Conservation (phyloP, 495 filamentous ascomycete genomes). For the Filosporella fistucella region DNA sequence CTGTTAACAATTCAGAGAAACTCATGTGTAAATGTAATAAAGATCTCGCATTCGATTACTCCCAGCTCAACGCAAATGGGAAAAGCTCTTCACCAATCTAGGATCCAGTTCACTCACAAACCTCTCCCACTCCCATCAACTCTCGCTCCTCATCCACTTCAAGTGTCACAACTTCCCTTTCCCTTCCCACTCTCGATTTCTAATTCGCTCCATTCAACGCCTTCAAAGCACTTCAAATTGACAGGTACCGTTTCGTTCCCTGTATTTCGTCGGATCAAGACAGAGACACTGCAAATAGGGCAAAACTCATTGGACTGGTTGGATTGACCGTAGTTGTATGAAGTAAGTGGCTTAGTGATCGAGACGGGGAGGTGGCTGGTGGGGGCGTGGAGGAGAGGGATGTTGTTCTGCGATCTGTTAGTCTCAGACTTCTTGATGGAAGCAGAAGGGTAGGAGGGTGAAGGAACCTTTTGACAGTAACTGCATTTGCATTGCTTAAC, state of each 20-base stretch:
- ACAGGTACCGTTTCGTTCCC: slow-evolving; percentile 3
- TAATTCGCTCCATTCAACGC: too few species aligned
- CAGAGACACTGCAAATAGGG: slow-evolving; percentile 35
- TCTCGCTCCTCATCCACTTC: too few species aligned
- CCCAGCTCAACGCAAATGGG: too few species aligned
- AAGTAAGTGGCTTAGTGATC: not conserved
- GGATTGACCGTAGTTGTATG: slow-evolving; percentile 29
- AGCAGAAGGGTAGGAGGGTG: slow-evolving; percentile 18
- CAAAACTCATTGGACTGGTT: slow-evolving; percentile 36
- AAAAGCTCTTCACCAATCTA: too few species aligned
- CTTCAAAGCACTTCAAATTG: slow-evolving; percentile 15
- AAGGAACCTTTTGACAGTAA: slow-evolving; percentile 35
- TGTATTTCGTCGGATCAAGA: slow-evolving; percentile 13
- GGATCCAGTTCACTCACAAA: too few species aligned
- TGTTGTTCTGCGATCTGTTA: not conserved
- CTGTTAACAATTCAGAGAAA: too few species aligned
- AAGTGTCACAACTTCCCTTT: too few species aligned
- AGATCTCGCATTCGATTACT: too few species aligned
- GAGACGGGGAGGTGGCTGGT: not conserved
- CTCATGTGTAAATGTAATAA: too few species aligned
- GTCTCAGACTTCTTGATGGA: slow-evolving; percentile 27
- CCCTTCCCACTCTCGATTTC: too few species aligned
- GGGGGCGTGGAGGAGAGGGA: slow-evolving; percentile 1
- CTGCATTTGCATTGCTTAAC: slow-evolving; percentile 40
- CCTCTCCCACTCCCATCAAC: too few species aligned